Conservation (phyloP, 768 basidiomycete species). For the Mycena haematopus region DNA sequence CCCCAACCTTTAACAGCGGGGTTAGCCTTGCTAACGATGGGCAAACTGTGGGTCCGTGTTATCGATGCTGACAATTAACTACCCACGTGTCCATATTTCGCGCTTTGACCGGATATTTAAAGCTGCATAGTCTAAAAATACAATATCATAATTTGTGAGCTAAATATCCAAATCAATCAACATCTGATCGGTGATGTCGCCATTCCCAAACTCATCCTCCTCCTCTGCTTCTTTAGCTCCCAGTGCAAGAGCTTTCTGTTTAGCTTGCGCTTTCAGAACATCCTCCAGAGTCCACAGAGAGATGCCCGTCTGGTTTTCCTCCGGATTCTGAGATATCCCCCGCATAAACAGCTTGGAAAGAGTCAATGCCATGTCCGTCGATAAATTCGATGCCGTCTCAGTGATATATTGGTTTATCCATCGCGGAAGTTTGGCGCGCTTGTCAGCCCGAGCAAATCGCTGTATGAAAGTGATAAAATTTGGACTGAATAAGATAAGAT, state of each 20-base stretch:
- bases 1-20: no score
- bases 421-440: constrained; percentile 92
- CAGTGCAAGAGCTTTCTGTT: constrained; percentile 71
- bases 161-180: constrained; percentile 60
- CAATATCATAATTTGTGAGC: background rate
- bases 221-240: constrained; percentile 50
- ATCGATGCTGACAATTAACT: background rate
- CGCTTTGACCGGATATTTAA: constrained; percentile 7
- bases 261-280: constrained; percentile 83
- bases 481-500: background rate
- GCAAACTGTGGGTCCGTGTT: no score
- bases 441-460: constrained; percentile 93
- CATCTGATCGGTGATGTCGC: constrained; percentile 69
- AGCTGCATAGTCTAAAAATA: background rate
- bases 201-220: constrained; percentile 71
- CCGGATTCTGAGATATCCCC: constrained; percentile 97
- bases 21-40: no score
- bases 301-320: constrained; percentile 93
- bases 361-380: constrained; percentile 96
- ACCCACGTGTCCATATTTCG: background rate
- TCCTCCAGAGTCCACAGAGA: constrained; percentile 96
- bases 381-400: constrained; percentile 96
- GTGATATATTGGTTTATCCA: constrained; percentile 99
- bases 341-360: constrained; percentile 97
- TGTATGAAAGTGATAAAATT: constrained; percentile 37